Percentiles rank a stretch among this genome's conserved stretches.
Conservation (phyloP, 2,329 filamentous ascomycete species). For the Albophoma yamanashiensis region DNA sequence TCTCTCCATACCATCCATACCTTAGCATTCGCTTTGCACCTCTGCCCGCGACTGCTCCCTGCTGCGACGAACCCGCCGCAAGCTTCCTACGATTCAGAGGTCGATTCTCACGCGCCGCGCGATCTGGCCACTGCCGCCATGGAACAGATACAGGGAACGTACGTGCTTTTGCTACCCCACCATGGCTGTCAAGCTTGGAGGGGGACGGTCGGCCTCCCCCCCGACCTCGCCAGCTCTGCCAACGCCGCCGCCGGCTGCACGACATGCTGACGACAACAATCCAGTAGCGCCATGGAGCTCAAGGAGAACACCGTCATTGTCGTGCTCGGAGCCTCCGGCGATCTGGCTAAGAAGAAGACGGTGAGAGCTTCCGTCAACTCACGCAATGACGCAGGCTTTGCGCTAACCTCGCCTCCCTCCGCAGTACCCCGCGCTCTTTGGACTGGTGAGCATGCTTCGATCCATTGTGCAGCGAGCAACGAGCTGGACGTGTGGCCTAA, state of each 20-base stretch:
- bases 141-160: conserved; percentile 7
- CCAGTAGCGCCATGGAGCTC: conserved; percentile 71
- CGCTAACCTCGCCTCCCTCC: conserved; percentile 10
- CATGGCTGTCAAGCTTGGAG: conserved; percentile 4
- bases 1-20: neutral
- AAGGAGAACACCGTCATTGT: conserved; percentile 98
- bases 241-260: neutral
- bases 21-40: neutral
- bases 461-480: neutral
- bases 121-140: conserved; percentile 6
- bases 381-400: conserved; percentile 5
- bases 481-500: neutral
- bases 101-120: conserved; percentile 2
- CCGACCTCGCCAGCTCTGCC: neutral
- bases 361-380: conserved; percentile 37
- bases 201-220: neutral
- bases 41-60: neutral
- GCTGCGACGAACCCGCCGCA: neutral
- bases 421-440: conserved; percentile 93
- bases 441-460: conserved; percentile 60
- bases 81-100: neutral
- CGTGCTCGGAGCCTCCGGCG: conserved; percentile 92
- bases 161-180: conserved; percentile 6
- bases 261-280: neutral
- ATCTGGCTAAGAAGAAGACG: conserved; percentile 99